Evolutionary conservation across 257 asterid species (phyloP).

Genomic region (Solanum gracilifrons): DNA sequence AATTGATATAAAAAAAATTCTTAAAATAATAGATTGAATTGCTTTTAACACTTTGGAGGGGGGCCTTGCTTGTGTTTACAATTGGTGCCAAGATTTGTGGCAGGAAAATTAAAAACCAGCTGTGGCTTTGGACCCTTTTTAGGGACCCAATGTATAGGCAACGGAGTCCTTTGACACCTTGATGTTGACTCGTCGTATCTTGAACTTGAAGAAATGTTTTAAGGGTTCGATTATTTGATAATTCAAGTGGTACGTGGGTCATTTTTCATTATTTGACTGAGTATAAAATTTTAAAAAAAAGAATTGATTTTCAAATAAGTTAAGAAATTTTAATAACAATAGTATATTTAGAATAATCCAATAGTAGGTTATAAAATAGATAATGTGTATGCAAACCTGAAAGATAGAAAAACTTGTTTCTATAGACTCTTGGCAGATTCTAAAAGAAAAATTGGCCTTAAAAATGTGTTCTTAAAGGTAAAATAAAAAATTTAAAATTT

Average conservation of each 20-base stretch:
- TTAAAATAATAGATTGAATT: background rate
- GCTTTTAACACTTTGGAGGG: background rate
- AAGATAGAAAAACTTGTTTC: too few relatives aligned
- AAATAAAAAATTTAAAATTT: background rate
- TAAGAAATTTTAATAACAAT: background rate
- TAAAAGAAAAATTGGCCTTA: too few relatives aligned
- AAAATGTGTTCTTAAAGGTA: background rate
- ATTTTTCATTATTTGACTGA: accelerated
- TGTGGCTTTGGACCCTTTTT: background rate
- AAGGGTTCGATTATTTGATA: background rate
- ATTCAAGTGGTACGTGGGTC: accelerated
- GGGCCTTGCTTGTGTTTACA: background rate
- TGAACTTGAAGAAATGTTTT: accelerated
- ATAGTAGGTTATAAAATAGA: background rate
- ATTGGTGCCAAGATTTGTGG: background rate
- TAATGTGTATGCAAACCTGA: background rate
- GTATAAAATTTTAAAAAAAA: background rate
- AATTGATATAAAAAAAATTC: background rate
- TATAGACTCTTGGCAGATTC: too few relatives aligned
- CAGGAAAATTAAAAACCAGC: background rate
- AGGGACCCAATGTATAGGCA: background rate
- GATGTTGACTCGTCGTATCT: background rate
- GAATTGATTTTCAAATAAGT: background rate
- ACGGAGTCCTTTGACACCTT: background rate
- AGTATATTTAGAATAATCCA: background rate